phyloP scores from a whole-genome alignment of 345 rosid genomes.

The Arabidopsis arenosa region DNA sequence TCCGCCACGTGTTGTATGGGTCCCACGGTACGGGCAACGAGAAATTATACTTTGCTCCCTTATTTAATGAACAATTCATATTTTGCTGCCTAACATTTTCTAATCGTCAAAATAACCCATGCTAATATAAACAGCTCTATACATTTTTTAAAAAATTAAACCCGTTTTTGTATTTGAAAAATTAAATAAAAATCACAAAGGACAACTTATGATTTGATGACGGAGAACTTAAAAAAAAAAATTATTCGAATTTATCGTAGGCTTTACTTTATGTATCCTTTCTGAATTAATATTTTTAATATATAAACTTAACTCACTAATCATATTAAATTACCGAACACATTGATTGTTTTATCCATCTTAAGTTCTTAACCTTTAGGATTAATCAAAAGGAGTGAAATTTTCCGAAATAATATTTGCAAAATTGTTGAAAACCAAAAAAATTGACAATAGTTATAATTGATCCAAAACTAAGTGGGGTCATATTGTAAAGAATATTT shows the following conservation, averaged over 20 bases:
- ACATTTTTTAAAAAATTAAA: not conserved
- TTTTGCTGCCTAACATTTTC: not conserved
- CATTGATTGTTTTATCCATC: not conserved
- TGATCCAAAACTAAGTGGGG: conserved; percentile 29
- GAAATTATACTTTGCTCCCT: conserved; percentile 5
- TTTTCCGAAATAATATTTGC: not conserved
- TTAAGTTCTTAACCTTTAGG: not conserved
- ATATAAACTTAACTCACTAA: not conserved
- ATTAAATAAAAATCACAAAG: too few relatives aligned
- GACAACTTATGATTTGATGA: too few relatives aligned
- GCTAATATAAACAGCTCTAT: not conserved
- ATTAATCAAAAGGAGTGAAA: not conserved
- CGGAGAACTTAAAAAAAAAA: too few relatives aligned
- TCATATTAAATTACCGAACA: too few relatives aligned
- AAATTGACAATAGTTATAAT: not conserved
- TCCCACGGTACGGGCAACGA: not conserved
- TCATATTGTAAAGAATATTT: conserved; percentile 29
- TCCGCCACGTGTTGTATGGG: conserved; percentile 23
- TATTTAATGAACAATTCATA: not conserved
- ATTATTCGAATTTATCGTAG: too few relatives aligned
- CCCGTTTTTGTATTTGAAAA: not conserved
- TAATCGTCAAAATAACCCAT: not conserved
- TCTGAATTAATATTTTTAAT: not conserved
- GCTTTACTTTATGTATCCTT: not conserved
- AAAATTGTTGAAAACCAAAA: not conserved